Evolutionary conservation across 1,284 basidiomycete genomes (phyloP), one percentile per base, ranked within the genome.

Genomic region (Volvariella volvacea): DNA sequence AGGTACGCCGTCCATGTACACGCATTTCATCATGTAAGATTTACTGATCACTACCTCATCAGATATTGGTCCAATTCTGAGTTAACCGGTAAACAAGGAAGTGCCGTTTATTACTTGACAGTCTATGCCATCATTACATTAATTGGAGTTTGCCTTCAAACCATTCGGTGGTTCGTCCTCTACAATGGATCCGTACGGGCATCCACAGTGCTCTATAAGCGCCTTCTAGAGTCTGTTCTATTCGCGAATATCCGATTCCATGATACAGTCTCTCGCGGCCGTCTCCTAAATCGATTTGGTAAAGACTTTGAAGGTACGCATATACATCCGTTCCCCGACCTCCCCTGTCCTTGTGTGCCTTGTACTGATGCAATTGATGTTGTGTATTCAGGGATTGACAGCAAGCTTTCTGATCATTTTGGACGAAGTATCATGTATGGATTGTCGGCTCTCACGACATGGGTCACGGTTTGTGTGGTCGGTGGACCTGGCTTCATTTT

Each of bases 161-260:
- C 83, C 0, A 46, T 76, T 36, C 73, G 84, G 32, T 90, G 76
- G 73, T 80, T 84, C 48, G 68, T 84, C 14, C 71, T 94, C 3
- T 90, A 93, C 60, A 69, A 83, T 31, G 66, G 66, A 16, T 66
- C 66, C 4, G 66, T 69, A 42, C 64, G 58, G 43, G 80, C 56
- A 8, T 60, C 52, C 21, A 55, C 55, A 14, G 49, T 55, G 33
- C 50, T 59, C 4, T 57, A 60, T 49, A 78, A 81, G 66, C 45
- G 57, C 32, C 74, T 99, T 40, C 73, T 98, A 33, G 84, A 92
- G 59, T 67, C 84, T 0, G 84, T 98, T 8, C 68, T 99, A 1
- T 93, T 93, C 54, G 92, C 94, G 1, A 83, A 91, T 34, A 83
- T 96, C 42, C 80, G 92, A 20, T 96, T 96, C 75, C 93, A 95